Evolutionary conservation across 768 basidiomycete genomes (phyloP), one percentile per base, ranked within the genome.

Genomic region (Punctularia strigosozonata): DNA sequence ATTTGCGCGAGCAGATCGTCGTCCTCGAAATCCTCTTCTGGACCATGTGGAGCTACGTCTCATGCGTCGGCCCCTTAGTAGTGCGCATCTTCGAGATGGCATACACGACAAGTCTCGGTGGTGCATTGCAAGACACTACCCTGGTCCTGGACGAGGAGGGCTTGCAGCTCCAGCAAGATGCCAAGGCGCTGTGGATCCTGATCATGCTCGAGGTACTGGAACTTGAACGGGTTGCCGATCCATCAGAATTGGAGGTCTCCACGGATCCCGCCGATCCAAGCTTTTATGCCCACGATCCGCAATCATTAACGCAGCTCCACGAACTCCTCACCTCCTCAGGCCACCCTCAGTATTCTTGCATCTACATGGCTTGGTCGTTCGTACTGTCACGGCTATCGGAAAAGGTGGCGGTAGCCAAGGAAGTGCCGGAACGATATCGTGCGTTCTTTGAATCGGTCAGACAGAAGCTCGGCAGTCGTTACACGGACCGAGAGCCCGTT

Each of bases 11-110:
- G 50, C 92, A 94, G 54, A 61, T 89, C 30, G 76, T 78, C 8
- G 53, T 90, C 31, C 62, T 95, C 36, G 88, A 95, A 47, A 74
- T 92, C 24, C 65, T 95, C 32, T 97, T 95, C 58, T 87, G 86
- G 75, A 70, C 77, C 4, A 80, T 90, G 73, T 92, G 82, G 77
- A 76, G 72, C 10, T 79, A 75, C 41, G 71, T 74, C 8, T 19
- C 78, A 0, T 80, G 84, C 48, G 69, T 65, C 25, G 84, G 80
- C 2, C 60, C 69, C 3, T 51, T 82, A 40, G 77, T 87, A 21
- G 64, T 69, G 46, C 61, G 63, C 39, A 69, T 90, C 25, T 75
- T 77, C 54, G 67, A 78, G 42, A 66, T 75, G 1, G 77, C 79
- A 5, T 81, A 80, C 51, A 56, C 57, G 23, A 76, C 77, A 0